Evolutionary conservation across 495 filamentous ascomycete genomes (phyloP).

Genomic region (Lichenothelia convexa): DNA sequence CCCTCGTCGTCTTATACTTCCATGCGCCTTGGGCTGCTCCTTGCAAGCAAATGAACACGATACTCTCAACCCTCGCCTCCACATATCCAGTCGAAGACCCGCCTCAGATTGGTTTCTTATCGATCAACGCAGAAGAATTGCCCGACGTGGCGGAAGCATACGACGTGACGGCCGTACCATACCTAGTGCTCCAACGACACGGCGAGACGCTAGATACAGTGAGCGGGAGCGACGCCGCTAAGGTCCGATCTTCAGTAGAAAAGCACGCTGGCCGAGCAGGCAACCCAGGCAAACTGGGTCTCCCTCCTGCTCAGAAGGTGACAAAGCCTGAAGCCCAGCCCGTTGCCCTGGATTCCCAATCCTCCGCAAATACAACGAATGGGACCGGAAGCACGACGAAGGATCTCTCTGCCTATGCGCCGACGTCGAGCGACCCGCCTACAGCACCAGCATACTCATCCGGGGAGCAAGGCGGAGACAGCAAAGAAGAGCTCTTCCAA

Average conservation of each 20-base stretch:
- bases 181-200: slow-evolving; percentile 60
- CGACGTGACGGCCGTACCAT: slow-evolving; percentile 86
- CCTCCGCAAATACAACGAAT: slow-evolving; percentile 3
- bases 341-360: slow-evolving; percentile 6
- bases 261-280: slow-evolving; percentile 38
- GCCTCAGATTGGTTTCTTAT: slow-evolving; percentile 57
- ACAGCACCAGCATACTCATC: slow-evolving; percentile 30
- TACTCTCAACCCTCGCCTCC: slow-evolving; percentile 65
- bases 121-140: slow-evolving; percentile 77
- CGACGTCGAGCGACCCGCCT: slow-evolving; percentile 26
- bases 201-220: slow-evolving; percentile 58
- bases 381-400: slow-evolving; percentile 15
- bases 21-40: slow-evolving; percentile 94
- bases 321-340: slow-evolving; percentile 11
- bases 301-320: slow-evolving; percentile 36
- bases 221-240: slow-evolving; percentile 70
- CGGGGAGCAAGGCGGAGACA: slow-evolving; percentile 28
- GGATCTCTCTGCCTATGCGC: slow-evolving; percentile 26
- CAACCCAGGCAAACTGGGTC: slow-evolving; percentile 19
- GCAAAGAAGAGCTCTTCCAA: slow-evolving; percentile 59
- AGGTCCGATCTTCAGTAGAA: slow-evolving; percentile 68
- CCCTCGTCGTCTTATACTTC: slow-evolving; percentile 74
- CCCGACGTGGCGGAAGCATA: slow-evolving; percentile 74
- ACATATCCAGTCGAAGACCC: slow-evolving; percentile 54
- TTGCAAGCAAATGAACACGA: slow-evolving; percentile 80